Base-by-base conservation (phyloP, 257 asterid genomes). In the Handroanthus guayacan region DNA sequence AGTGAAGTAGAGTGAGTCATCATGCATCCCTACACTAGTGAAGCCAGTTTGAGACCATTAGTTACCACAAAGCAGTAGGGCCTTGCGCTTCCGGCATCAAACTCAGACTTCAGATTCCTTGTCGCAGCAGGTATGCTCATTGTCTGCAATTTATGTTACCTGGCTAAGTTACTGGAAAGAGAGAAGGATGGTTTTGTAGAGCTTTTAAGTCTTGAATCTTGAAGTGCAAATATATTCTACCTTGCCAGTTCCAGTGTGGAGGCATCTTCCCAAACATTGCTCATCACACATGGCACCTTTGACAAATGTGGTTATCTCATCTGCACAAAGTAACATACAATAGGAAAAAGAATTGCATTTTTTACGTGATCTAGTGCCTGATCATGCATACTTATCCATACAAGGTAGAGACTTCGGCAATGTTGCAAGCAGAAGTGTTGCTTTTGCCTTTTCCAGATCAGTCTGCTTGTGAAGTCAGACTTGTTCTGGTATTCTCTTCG, bases 191-290 rank as follows among this genome's bases (percentile, higher is more conserved):
- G 44, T 47, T 20, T 62, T 50, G 69, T 25, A 52, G 64, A 67
- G 18, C 16, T 62, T 37, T 61, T 50, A n/a, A 56, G 9, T 60
- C 74, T 75, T 63, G 50, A 39, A 44, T 68, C 67, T 39, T 31
- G 31, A 56, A 54, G 44, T 25, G 67, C 54, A 25, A 43, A 45
- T 45, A 47, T 39, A 72, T 61, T 64, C 76, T 83, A 95, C 99
- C 96, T 95, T 95, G 84, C 99, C 99, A 71, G 98, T 95, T 76
- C 99, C 99, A 75, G 99, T 79, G 86, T 95, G 92, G 67, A 95
- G 92, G 86, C 97, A 92, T 83, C 92, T 87, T 76, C 98, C 99
- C 11, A 92, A 86, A 83, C 98, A 95, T 80, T 87, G 96, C 63
- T 89, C 94, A 71, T 92, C 94, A 63, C 97, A 90, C 79, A 91